Base-by-base conservation (phyloP, 2,329 filamentous ascomycete genomes). In the Penicillium sp. region DNA sequence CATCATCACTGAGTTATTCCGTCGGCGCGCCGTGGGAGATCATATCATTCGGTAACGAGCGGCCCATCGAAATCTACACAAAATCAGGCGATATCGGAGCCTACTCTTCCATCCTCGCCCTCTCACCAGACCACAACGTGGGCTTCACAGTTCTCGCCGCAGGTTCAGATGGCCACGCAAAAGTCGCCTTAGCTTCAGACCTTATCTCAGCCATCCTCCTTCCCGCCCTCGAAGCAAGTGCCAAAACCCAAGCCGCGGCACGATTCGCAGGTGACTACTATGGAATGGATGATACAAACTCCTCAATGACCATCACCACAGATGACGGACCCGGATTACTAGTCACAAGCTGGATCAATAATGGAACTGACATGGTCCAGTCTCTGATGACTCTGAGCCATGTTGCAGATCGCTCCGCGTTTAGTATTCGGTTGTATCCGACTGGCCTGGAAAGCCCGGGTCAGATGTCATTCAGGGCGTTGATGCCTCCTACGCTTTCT, bases 111-210 rank as follows among this genome's bases (percentile, higher is more conserved):
- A 58, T 65, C 18, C 33, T 70, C 9, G 68, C 60, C 3, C 52
- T 73, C 6, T 66, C 63, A 4, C 69, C 67, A 11, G 70, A 73
- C 41, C 62, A 72, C 49, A 57, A 60, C 7, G 52, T 66, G 2
- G 70, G 70, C 2, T 69, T 70, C 54, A 60, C 61, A 1, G 57
- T 72, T 16, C 46, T 71, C 4, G 56, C 55, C 4, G 69, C 69
- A 2, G 67, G 68, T 4, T 16, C 22, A 2, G 57, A 59, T 11
- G 52, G 60, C 5, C 59, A 62, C 19, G 22, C 27, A 7, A 40
- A 57, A 7, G 51, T 63, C 31, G 41, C 60, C 0, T 39, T 46
- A 3, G 47, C 65, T 6, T 51, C 60, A 1, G 65, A 70, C 39
- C 58, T 69, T 2, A 27, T 69, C 14, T 46, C 64, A 1, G 54